Conservation (phyloP, 1,139 yeast genomes). For the Tardiomyces digboiensis region DNA sequence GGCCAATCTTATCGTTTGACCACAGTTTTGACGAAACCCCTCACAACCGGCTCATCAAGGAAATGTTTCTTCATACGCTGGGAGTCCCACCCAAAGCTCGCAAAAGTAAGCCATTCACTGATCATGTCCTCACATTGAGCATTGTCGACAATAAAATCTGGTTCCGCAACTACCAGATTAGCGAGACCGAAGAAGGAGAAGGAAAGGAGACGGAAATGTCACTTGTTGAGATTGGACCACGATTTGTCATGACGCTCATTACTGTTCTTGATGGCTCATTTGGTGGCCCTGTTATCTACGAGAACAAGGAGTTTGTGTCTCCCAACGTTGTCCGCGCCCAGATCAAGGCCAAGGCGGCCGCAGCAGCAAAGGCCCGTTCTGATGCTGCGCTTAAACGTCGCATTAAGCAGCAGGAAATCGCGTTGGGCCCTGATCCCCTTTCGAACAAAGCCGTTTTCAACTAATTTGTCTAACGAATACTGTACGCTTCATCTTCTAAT, state of each 20-base stretch:
- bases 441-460: slow-evolving; percentile 66
- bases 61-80: slow-evolving; percentile 73
- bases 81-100: slow-evolving; percentile 98
- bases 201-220: slow-evolving; percentile 48
- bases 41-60: slow-evolving; percentile 71
- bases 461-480: slow-evolving; percentile 6
- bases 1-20: slow-evolving; percentile 93
- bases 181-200: slow-evolving; percentile 52
- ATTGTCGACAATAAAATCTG: slow-evolving; percentile 92
- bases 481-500: not conserved
- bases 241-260: slow-evolving; percentile 88
- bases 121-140: slow-evolving; percentile 89
- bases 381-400: slow-evolving; percentile 74
- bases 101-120: slow-evolving; percentile 88
- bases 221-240: slow-evolving; percentile 93
- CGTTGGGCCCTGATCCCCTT: slow-evolving; percentile 73
- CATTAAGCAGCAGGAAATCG: slow-evolving; percentile 64
- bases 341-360: slow-evolving; percentile 68
- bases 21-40: slow-evolving; percentile 54
- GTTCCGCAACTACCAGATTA: slow-evolving; percentile 92
- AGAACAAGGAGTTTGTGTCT: slow-evolving; percentile 92
- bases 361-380: slow-evolving; percentile 66
- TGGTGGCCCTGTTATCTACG: slow-evolving; percentile 97
- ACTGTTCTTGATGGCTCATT: slow-evolving; percentile 94
- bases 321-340: slow-evolving; percentile 96